phyloP scores from a whole-genome alignment of 495 filamentous ascomycete species.

The Hypoxylon crocopeplum region DNA sequence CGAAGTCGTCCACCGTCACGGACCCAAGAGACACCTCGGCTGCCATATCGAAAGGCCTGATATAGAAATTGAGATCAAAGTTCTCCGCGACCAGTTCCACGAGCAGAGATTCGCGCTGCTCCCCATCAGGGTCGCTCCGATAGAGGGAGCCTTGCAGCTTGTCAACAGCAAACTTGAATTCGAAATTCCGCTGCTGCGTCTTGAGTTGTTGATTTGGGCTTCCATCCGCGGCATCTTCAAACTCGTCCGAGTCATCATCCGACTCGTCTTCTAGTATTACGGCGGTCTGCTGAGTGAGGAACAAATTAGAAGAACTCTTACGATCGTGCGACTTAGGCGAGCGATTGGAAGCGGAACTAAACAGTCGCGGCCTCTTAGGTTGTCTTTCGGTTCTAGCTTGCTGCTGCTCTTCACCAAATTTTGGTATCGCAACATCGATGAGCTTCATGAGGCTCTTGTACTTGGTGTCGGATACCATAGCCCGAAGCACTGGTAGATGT shows the following conservation, averaged over 20 bases:
- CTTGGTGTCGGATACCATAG: conserved; percentile 88
- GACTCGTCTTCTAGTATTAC: conserved; percentile 79
- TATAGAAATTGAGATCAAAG: conserved; percentile 85
- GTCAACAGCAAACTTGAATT: conserved; percentile 95
- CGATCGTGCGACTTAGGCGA: conserved; percentile 37
- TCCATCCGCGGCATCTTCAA: conserved; percentile 67
- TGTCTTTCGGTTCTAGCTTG: conserved; percentile 43
- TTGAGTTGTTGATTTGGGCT: conserved; percentile 66
- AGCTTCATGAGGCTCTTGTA: conserved; percentile 96
- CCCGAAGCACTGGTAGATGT: conserved; percentile 90
- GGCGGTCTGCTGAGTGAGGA: conserved; percentile 69
- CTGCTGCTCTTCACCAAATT: conserved; percentile 66
- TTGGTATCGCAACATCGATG: conserved; percentile 93
- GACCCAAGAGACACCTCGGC: conserved; percentile 87
- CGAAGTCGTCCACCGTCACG: conserved; percentile 91
- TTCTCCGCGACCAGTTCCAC: conserved; percentile 91
- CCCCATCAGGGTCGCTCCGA: conserved; percentile 80
- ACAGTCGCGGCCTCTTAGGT: conserved; percentile 64
- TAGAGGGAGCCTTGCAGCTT: conserved; percentile 90
- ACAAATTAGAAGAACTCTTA: conserved; percentile 47
- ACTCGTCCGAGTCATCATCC: conserved; percentile 66
- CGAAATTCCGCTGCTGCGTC: conserved; percentile 85
- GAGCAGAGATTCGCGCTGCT: conserved; percentile 78
- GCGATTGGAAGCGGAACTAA: conserved; percentile 48
- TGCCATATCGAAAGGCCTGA: conserved; percentile 88